phyloP scores from a whole-genome alignment of 768 basidiomycete genomes.

The Boletellus emodensis region DNA sequence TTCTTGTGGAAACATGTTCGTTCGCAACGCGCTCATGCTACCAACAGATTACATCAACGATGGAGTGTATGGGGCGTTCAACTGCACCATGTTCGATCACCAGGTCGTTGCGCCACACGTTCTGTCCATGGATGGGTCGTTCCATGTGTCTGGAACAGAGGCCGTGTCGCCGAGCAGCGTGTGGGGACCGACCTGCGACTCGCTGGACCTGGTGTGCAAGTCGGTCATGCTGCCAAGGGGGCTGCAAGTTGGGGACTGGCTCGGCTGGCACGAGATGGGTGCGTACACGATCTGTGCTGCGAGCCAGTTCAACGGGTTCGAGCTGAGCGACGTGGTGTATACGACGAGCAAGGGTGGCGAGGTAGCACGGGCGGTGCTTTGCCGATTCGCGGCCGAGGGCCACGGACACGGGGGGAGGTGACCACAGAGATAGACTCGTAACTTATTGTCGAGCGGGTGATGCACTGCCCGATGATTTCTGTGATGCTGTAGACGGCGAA shows the following conservation, averaged over 20 bases:
- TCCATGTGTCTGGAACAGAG: slow-evolving; percentile 39
- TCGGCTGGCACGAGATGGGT: slow-evolving; percentile 97
- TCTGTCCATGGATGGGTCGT: slow-evolving; percentile 64
- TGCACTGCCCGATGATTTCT: too few species aligned
- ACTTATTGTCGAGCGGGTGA: background rate
- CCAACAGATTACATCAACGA: slow-evolving; percentile 95
- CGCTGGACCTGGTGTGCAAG: slow-evolving; percentile 86
- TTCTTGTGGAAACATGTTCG: background rate
- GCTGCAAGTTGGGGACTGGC: slow-evolving; percentile 92
- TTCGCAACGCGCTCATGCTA: slow-evolving; percentile 1
- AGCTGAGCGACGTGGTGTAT: slow-evolving; percentile 75
- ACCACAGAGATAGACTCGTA: slow-evolving; percentile 7
- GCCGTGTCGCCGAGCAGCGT: slow-evolving; percentile 60
- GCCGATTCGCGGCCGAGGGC: slow-evolving; percentile 43
- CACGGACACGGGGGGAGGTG: slow-evolving; percentile 30
- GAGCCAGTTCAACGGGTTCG: slow-evolving; percentile 92
- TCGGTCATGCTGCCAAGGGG: slow-evolving; percentile 57
- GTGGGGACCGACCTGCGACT: slow-evolving; percentile 99
- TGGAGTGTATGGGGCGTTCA: slow-evolving; percentile 96
- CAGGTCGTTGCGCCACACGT: slow-evolving; percentile 85
- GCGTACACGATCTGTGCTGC: slow-evolving; percentile 99
- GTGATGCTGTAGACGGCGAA: slow-evolving; percentile 3
- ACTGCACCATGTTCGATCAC: slow-evolving; percentile 97
- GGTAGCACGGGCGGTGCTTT: slow-evolving; percentile 52
- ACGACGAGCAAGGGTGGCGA: slow-evolving; percentile 58